phyloP scores from a whole-genome alignment of 805 yeast species.

The Ogataea parapolymorpha region DNA sequence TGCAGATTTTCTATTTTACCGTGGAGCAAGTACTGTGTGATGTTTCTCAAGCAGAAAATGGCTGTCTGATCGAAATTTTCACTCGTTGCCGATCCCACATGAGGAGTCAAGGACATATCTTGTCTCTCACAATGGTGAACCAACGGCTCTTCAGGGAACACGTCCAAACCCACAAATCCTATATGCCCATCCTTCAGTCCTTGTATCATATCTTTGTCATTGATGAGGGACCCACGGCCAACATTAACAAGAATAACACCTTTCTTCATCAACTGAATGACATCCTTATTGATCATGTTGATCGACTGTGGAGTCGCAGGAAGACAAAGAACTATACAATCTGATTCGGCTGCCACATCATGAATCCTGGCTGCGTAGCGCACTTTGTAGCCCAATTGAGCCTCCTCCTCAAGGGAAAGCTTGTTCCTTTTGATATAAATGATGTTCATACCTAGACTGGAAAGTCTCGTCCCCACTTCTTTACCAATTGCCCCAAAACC shows the following conservation, averaged over 20 bases:
- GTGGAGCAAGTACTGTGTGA: slow-evolving; percentile 42
- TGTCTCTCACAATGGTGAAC: slow-evolving; percentile 49
- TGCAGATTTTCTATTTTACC: slow-evolving; percentile 25
- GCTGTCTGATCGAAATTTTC: slow-evolving; percentile 55
- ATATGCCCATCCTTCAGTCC: slow-evolving; percentile 61
- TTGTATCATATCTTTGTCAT: slow-evolving; percentile 60
- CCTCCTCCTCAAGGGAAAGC: slow-evolving; percentile 36
- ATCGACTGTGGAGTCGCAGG: slow-evolving; percentile 62
- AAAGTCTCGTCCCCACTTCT: slow-evolving; percentile 54
- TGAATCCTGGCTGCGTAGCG: slow-evolving; percentile 45
- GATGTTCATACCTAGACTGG: slow-evolving; percentile 61
- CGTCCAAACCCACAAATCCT: slow-evolving; percentile 69
- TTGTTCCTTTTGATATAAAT: slow-evolving; percentile 57
- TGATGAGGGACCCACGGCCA: slow-evolving; percentile 70
- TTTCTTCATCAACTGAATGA: slow-evolving; percentile 45
- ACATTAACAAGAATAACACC: slow-evolving; percentile 68
- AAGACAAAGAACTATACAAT: slow-evolving; percentile 61
- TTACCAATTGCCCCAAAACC: slow-evolving; percentile 80
- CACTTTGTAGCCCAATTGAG: slow-evolving; percentile 42
- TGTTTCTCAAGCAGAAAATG: slow-evolving; percentile 50
- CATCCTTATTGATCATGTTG: slow-evolving; percentile 47
- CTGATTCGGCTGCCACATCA: slow-evolving; percentile 34
- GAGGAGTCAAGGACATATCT: slow-evolving; percentile 69
- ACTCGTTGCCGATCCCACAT: slow-evolving; percentile 64
- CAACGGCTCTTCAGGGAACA: slow-evolving; percentile 60